Percentiles rank a stretch among this genome's conserved stretches.
Evolutionary conservation across 2,329 filamentous ascomycete species (phyloP).

Genomic region (Blastomyces percursus): DNA sequence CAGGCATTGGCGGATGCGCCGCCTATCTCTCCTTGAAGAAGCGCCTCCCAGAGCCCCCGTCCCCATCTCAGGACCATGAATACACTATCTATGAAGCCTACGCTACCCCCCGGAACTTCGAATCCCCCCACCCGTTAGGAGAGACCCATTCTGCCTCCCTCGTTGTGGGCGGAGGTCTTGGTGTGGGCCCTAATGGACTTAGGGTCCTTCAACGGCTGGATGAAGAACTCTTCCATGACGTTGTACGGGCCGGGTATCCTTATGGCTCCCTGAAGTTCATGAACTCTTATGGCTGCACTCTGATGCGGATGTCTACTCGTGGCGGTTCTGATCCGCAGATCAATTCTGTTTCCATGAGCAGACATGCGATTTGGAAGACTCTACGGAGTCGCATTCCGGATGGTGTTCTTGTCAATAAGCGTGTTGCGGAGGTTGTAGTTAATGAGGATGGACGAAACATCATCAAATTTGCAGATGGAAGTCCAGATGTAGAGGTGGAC

Average conservation of each 20-base stretch:
- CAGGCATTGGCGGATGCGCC: conserved; percentile 32
- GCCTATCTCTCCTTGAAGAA: conserved; percentile 33
- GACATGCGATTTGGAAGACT: conserved; percentile 30
- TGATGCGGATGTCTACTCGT: conserved; percentile 20
- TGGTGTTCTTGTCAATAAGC: conserved; percentile 24
- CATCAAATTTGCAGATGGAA: conserved; percentile 28
- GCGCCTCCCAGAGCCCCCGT: conserved; percentile 23
- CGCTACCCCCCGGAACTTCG: conserved; percentile 21
- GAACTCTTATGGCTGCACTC: conserved; percentile 25
- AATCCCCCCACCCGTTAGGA: conserved; percentile 14
- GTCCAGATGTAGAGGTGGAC: conserved; percentile 26
- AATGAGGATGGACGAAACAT: conserved; percentile 18
- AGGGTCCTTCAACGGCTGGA: conserved; percentile 30
- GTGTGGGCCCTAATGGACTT: conserved; percentile 32
- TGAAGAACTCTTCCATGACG: conserved; percentile 23
- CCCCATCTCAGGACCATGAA: conserved; percentile 17
- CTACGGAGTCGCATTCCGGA: conserved; percentile 29
- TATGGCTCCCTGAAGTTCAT: conserved; percentile 24
- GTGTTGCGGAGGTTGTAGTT: conserved; percentile 22
- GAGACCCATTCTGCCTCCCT: conserved; percentile 24
- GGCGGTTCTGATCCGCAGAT: conserved; percentile 15
- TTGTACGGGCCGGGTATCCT: conserved; percentile 27
- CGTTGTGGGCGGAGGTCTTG: conserved; percentile 30
- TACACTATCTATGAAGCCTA: conserved; percentile 35
- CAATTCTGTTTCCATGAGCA: conserved; percentile 28